Conservation (phyloP, 2,329 filamentous ascomycete genomes). For the Curvularia spicifera region DNA sequence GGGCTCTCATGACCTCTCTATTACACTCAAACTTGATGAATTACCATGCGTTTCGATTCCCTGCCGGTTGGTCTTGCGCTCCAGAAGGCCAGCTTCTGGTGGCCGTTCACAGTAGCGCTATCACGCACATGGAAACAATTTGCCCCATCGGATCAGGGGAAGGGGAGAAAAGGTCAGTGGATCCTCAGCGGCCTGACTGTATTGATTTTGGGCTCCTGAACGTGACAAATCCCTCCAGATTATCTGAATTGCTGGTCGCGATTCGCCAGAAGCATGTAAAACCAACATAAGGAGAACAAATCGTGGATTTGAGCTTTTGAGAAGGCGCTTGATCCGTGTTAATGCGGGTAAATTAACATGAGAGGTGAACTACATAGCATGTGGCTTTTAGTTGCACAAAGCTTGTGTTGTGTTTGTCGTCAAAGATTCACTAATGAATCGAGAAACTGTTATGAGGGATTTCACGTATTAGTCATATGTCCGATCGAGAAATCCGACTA, state of each 20-base stretch:
- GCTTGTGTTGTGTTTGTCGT: not conserved
- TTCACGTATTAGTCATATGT: not conserved
- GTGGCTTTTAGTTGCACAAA: not conserved
- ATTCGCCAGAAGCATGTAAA: constrained; percentile 8
- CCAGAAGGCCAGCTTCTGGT: not conserved
- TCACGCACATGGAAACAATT: not conserved
- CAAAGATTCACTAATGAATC: not conserved
- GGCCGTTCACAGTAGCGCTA: not conserved
- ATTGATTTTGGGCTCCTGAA: constrained; percentile 6
- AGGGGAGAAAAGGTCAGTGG: not conserved
- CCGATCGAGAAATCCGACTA: no score
- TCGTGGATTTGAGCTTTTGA: not conserved
- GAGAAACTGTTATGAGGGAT: not conserved
- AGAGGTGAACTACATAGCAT: not conserved
- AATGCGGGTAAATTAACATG: not conserved
- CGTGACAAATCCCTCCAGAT: constrained; percentile 15
- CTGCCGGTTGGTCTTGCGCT: not conserved
- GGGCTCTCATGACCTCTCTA: not conserved
- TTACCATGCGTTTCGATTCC: not conserved
- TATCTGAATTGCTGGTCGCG: not conserved
- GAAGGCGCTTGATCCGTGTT: constrained; percentile 4
- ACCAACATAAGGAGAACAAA: constrained; percentile 8
- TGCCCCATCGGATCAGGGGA: not conserved
- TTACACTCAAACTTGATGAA: not conserved
- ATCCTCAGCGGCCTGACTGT: constrained; percentile 3